Conservation (phyloP, 2,329 filamentous ascomycete genomes). For the Cercospora sojina region DNA sequence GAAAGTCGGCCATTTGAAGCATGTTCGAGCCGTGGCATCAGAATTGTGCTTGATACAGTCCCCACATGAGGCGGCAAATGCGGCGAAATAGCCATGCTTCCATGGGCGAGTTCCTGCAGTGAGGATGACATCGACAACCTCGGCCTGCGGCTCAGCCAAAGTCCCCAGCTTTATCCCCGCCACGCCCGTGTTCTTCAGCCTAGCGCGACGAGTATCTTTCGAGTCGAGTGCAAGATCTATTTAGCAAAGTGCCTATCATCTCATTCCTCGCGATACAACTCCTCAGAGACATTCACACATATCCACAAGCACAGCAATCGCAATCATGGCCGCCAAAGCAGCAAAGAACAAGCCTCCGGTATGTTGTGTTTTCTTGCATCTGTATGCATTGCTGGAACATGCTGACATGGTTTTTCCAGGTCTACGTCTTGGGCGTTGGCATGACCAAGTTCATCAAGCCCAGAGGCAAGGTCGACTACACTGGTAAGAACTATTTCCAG, state of each 20-base stretch:
- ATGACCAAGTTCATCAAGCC: conserved; percentile 99
- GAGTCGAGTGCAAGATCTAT: conserved; percentile 18
- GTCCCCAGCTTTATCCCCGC: conserved; percentile 18
- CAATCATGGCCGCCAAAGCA: conserved; percentile 29
- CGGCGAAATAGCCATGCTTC: neutral
- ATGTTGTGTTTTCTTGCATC: neutral
- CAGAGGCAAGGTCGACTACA: conserved; percentile 87
- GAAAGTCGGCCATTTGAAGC: neutral
- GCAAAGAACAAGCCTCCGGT: conserved; percentile 29
- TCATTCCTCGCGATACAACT: neutral
- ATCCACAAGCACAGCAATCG: conserved; percentile 5
- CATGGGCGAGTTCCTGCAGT: neutral
- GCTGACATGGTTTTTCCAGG: conserved; percentile 8
- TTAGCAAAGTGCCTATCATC: neutral
- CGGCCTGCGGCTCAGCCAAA: conserved; percentile 11
- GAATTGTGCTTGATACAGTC: neutral
- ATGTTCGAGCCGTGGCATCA: neutral
- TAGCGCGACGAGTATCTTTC: conserved; percentile 16
- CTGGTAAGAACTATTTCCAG: conserved; percentile 36
- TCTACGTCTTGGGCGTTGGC: conserved; percentile 92
- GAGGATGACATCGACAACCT: conserved; percentile 10
- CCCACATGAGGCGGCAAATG: conserved; percentile 1
- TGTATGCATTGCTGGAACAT: neutral
- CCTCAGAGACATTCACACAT: neutral
- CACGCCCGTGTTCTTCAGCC: conserved; percentile 8